These are phyloP conservation scores for Wickerhamomyces mucosus DNA, from an alignment of 805 yeast genomes.

Conservation along the genomic window DNA sequence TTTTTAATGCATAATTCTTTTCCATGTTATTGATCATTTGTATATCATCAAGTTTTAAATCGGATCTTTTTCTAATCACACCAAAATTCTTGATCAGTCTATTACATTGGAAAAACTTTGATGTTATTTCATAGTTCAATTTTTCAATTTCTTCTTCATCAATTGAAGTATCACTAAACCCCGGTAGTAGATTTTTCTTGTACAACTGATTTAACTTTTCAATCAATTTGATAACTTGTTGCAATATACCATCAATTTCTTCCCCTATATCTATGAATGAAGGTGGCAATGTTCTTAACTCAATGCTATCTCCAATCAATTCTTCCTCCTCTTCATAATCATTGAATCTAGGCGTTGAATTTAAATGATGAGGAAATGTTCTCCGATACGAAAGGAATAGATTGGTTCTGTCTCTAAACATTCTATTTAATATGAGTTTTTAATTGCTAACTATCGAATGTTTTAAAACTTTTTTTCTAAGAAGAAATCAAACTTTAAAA, in stretches of 20 bases:
- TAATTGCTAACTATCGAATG: no score
- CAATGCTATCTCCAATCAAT: conserved; percentile 30
- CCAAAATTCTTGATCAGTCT: conserved; percentile 61
- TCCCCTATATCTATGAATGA: conserved; percentile 64
- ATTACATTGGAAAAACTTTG: conserved; percentile 71
- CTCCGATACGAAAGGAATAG: conserved; percentile 80
- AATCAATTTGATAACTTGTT: conserved; percentile 42
- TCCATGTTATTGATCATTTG: conserved; percentile 71
- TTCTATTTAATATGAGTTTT: no score
- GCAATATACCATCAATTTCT: conserved; percentile 58
- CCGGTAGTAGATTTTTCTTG: conserved; percentile 77
- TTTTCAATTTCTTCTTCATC: conserved; percentile 76
- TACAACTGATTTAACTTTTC: conserved; percentile 60
- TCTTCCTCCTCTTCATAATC: conserved; percentile 23
- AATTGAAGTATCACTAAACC: conserved; percentile 68
- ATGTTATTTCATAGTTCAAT: conserved; percentile 65
- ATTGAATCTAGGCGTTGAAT: conserved; percentile 8
- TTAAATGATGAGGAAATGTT: conserved; percentile 65
- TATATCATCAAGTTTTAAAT: conserved; percentile 35
- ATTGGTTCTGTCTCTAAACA: conserved; percentile 95
- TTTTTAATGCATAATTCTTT: conserved; percentile 73
- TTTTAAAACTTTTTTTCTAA: no score
- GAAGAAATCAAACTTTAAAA: no score
- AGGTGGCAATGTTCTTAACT: conserved; percentile 65
- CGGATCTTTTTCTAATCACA: conserved; percentile 25